Evolutionary conservation across 768 basidiomycete species (phyloP).

Genomic region (Termitomyces sp.): DNA sequence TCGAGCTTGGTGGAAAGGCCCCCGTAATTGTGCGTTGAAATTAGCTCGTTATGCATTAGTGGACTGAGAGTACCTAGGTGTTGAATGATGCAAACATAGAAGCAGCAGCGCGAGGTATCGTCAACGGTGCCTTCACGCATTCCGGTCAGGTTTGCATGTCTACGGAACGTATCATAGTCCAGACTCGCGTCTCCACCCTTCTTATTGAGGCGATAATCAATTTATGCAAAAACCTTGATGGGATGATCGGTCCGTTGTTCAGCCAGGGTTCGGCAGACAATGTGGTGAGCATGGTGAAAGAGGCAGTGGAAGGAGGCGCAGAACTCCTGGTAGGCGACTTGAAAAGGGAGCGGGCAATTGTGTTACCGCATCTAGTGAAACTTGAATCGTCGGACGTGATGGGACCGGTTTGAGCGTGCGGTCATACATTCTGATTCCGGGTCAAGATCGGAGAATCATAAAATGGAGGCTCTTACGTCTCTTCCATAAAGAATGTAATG

Average conservation of each 20-base stretch:
- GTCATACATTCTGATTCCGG: conserved; percentile 51
- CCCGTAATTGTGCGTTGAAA: conserved; percentile 40
- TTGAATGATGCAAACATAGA: conserved; percentile 48
- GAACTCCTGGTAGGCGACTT: conserved; percentile 40
- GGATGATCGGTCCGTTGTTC: conserved; percentile 33
- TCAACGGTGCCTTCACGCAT: conserved; percentile 36
- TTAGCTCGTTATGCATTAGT: not conserved
- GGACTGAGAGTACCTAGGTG: conserved; percentile 25
- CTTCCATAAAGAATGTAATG: conserved; percentile 57
- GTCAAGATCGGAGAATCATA: not conserved
- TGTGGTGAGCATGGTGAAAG: conserved; percentile 36
- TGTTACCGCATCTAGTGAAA: conserved; percentile 48
- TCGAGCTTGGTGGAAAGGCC: conserved; percentile 54
- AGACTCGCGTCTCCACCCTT: conserved; percentile 30
- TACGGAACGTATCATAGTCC: conserved; percentile 52
- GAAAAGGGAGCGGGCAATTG: conserved; percentile 29
- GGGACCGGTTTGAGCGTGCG: conserved; percentile 51
- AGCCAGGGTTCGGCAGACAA: conserved; percentile 39
- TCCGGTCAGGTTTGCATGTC: conserved; percentile 60
- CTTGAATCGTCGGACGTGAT: conserved; percentile 23
- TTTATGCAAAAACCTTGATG: conserved; percentile 29
- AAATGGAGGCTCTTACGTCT: conserved; percentile 42
- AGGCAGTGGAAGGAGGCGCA: conserved; percentile 42
- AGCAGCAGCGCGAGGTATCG: conserved; percentile 47
- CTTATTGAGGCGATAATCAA: conserved; percentile 30